A percentile compares a stretch with the other conserved stretches of the same genome.
phyloP scores from a whole-genome alignment of 768 basidiomycete genomes.

The Auriscalpium microsporum region DNA sequence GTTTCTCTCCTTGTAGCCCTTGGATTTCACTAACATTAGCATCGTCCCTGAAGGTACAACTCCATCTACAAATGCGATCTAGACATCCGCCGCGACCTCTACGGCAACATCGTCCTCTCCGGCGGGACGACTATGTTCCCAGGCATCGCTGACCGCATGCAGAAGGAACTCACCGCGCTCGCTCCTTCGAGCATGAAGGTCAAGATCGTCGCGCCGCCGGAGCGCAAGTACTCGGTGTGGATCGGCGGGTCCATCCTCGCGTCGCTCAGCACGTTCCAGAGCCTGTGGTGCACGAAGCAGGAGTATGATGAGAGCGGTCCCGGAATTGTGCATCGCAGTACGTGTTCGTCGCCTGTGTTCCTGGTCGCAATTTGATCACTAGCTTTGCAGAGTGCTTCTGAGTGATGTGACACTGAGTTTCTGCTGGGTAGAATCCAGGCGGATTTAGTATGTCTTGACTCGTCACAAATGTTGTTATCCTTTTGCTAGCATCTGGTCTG shows the following conservation, averaged over 20 bases:
- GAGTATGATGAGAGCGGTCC: conserved; percentile 54
- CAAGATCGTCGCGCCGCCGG: conserved; percentile 61
- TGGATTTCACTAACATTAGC: not conserved
- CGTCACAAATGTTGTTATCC: no score
- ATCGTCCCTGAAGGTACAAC: conserved; percentile 37
- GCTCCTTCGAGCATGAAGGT: conserved; percentile 63
- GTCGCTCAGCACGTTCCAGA: conserved; percentile 59
- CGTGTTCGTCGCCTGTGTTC: conserved; percentile 7
- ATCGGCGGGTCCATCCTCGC: conserved; percentile 44
- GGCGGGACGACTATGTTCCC: conserved; percentile 59
- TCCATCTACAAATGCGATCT: conserved; percentile 73
- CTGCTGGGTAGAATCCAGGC: no score
- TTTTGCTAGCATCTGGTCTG: no score
- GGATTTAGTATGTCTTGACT: no score
- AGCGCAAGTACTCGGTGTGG: conserved; percentile 67
- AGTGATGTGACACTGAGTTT: conserved; percentile 3
- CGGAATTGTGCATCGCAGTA: conserved; percentile 41
- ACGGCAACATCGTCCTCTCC: conserved; percentile 54
- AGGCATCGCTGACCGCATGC: conserved; percentile 61
- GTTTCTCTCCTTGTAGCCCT: conserved; percentile 5
- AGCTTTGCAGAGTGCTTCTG: conserved; percentile 26
- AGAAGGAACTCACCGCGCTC: conserved; percentile 61
- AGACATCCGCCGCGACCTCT: conserved; percentile 47
- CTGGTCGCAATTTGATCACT: not conserved
- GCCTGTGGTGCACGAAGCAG: conserved; percentile 55